A percentile compares a stretch with the other conserved stretches of the same genome.
These are phyloP conservation scores for Anaeromyces robustus DNA, from an alignment of 192 early-diverging fungal species.

Conservation along the genomic window DNA sequence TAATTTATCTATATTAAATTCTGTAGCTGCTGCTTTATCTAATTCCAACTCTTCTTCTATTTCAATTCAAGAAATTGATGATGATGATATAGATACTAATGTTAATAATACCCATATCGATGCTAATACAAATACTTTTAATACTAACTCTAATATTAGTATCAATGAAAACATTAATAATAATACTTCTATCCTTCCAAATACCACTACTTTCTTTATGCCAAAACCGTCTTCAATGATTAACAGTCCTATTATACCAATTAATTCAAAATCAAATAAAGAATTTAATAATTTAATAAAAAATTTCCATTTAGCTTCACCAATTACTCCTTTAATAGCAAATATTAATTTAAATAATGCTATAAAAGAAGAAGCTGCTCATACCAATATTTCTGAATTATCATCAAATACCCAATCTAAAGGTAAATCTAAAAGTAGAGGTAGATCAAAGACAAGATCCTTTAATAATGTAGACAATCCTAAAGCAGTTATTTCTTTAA, in stretches of 20 bases:
- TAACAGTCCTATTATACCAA: neutral
- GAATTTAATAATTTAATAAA: neutral
- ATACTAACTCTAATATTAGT: neutral
- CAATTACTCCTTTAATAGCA: neutral
- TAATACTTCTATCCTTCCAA: neutral
- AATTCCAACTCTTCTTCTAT: too few relatives aligned
- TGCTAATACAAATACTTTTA: too few relatives aligned
- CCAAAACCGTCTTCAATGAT: neutral
- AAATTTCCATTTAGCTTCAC: neutral
- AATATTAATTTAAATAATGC: neutral
- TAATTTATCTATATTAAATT: too few relatives aligned
- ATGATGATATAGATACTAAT: too few relatives aligned
- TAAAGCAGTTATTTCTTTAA: neutral
- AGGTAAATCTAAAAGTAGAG: too few relatives aligned
- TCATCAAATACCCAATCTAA: too few relatives aligned
- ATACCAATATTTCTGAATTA: neutral
- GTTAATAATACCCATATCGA: too few relatives aligned
- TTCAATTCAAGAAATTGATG: too few relatives aligned
- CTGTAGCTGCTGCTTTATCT: too few relatives aligned
- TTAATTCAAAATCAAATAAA: neutral
- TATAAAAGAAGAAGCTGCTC: neutral
- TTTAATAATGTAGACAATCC: neutral
- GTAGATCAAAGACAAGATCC: too few relatives aligned
- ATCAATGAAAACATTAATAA: neutral
- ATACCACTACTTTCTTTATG: neutral